A percentile compares a stretch with the other conserved stretches of the same genome.
phyloP scores from a whole-genome alignment of 176 grass and related monocot species.

The Carex pumila region DNA sequence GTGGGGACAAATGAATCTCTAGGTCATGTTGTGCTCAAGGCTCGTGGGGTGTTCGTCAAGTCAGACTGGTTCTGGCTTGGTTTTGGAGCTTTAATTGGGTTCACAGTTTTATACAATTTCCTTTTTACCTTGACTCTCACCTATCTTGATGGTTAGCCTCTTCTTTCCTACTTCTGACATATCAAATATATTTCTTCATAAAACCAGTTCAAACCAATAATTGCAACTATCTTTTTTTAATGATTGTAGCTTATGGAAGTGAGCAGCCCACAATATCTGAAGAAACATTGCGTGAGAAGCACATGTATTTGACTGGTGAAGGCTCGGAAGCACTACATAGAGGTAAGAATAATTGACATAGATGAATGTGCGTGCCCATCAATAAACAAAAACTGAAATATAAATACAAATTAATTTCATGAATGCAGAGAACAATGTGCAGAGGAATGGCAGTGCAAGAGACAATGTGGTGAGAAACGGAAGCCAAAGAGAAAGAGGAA shows the following conservation, averaged over 20 bases:
- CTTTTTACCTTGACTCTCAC: constrained; percentile 65
- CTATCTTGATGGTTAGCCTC: constrained; percentile 52
- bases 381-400: not conserved
- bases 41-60: constrained; percentile 47
- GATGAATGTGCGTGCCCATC: not conserved
- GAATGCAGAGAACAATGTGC: constrained; percentile 22
- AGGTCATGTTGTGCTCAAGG: constrained; percentile 42
- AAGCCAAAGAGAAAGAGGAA: constrained; percentile 39
- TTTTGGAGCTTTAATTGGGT: constrained; percentile 52
- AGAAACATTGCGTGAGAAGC: constrained; percentile 49
- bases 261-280: constrained; percentile 54
- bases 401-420: not conserved
- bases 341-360: constrained; percentile 15
- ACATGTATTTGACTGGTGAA: constrained; percentile 56
- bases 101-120: constrained; percentile 60
- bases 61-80: constrained; percentile 85
- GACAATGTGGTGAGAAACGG: constrained; percentile 25
- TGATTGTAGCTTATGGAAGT: constrained; percentile 45
- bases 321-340: constrained; percentile 22
- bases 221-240: too few species aligned
- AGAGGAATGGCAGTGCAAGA: constrained; percentile 20
- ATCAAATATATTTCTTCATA: not conserved
- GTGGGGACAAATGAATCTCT: not conserved
- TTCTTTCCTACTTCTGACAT: not conserved
- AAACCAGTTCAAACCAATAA: not conserved